These are phyloP conservation scores for Alternaria viburni DNA, from an alignment of 2,329 filamentous ascomycete species.

Conservation along the genomic window DNA sequence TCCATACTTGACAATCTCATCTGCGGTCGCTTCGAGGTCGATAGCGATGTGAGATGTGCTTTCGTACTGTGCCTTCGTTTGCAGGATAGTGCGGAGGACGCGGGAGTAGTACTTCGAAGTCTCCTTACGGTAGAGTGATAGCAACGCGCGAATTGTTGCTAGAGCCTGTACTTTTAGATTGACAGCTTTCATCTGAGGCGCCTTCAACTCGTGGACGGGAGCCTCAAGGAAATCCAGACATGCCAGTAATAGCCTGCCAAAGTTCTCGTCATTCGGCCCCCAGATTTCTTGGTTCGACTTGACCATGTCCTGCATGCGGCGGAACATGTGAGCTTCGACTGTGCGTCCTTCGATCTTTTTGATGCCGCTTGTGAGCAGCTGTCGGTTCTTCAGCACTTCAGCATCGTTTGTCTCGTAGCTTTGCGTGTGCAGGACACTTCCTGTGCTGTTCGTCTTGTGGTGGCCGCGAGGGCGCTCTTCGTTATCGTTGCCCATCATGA, in stretches of 20 bases:
- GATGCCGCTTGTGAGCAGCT: constrained; percentile 76
- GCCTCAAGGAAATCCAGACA: constrained; percentile 76
- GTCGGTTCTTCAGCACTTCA: constrained; percentile 55
- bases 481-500: constrained; percentile 33
- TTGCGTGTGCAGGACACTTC: constrained; percentile 43
- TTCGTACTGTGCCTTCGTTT: constrained; percentile 70
- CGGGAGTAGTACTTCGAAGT: constrained; percentile 72
- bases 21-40: constrained; percentile 74
- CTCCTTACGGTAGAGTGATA: constrained; percentile 69
- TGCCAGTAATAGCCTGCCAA: constrained; percentile 69
- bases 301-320: constrained; percentile 76
- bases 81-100: constrained; percentile 70
- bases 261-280: constrained; percentile 71
- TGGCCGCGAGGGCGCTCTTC: constrained; percentile 40
- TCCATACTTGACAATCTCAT: constrained; percentile 72
- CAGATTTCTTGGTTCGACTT: constrained; percentile 69
- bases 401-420: constrained; percentile 40
- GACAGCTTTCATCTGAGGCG: constrained; percentile 69
- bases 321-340: constrained; percentile 82
- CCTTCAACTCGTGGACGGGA: constrained; percentile 52
- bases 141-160: constrained; percentile 74
- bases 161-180: constrained; percentile 78
- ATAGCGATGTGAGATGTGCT: constrained; percentile 73
- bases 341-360: constrained; percentile 72
- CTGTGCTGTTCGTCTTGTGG: constrained; percentile 48